phyloP scores from a whole-genome alignment of 805 yeast species.

The Metschnikowia cerradonensis region DNA sequence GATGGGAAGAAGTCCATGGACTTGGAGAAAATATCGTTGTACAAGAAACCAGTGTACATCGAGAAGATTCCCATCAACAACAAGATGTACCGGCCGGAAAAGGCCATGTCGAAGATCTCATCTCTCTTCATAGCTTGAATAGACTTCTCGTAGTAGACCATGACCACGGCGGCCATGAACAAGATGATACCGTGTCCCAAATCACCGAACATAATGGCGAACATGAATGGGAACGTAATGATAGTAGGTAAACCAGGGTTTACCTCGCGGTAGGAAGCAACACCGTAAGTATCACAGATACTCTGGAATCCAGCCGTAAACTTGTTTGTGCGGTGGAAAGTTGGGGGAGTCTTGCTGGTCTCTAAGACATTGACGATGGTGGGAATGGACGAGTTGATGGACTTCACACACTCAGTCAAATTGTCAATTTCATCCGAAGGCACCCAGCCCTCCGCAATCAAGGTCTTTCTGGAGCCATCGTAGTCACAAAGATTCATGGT shows the following conservation, averaged over 20 bases:
- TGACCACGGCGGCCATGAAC: constrained; percentile 62
- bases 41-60: constrained; percentile 89
- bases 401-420: constrained; percentile 65
- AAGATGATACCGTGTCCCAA: constrained; percentile 91
- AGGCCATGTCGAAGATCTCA: constrained; percentile 97
- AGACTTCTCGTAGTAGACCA: constrained; percentile 71
- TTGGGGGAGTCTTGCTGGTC: constrained; percentile 88
- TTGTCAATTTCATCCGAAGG: constrained; percentile 70
- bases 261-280: constrained; percentile 89
- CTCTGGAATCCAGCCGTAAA: constrained; percentile 90
- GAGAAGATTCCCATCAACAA: constrained; percentile 92
- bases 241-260: constrained; percentile 95
- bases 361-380: constrained; percentile 56
- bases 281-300: constrained; percentile 93
- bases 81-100: constrained; percentile 84
- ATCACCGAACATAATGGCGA: constrained; percentile 99
- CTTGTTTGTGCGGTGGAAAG: constrained; percentile 90
- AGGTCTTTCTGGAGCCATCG: constrained; percentile 77
- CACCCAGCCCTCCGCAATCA: constrained; percentile 96
- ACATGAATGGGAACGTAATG: constrained; percentile 96
- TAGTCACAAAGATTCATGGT: constrained; percentile 76
- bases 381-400: constrained; percentile 52
- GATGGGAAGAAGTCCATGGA: constrained; percentile 83
- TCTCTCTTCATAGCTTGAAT: constrained; percentile 71
- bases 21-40: constrained; percentile 90